Evolutionary conservation across 371 early-diverging fungal species (phyloP).

Genomic region (Phascolomyces articulosus): DNA sequence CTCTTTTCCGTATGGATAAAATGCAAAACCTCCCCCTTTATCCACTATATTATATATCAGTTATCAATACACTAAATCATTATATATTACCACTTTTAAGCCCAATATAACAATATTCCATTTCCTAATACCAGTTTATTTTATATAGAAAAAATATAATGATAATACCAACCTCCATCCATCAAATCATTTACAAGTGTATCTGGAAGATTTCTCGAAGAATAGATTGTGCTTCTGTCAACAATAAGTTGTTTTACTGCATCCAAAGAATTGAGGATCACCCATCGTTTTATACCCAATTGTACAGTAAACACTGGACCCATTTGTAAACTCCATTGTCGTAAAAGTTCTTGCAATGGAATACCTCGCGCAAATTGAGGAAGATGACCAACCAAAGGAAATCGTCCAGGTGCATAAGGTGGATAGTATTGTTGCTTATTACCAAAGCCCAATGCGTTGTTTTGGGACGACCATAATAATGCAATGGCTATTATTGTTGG

Average conservation of each 20-base stretch:
- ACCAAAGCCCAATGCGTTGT: background rate
- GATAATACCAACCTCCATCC: conserved; percentile 44
- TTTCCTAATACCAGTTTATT: too few relatives aligned
- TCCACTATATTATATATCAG: conserved; percentile 24
- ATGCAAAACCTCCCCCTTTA: conserved; percentile 49
- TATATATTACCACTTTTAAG: too few relatives aligned
- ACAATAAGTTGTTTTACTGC: conserved; percentile 44
- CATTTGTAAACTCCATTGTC: conserved; percentile 34
- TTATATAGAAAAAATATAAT: too few relatives aligned
- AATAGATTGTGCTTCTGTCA: conserved; percentile 38
- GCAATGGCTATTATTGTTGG: background rate
- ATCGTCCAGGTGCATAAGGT: conserved; percentile 38
- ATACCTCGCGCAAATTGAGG: conserved; percentile 27
- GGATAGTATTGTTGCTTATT: too few relatives aligned
- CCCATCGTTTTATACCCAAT: conserved; percentile 44
- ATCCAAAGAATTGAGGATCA: conserved; percentile 40
- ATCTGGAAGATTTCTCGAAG: conserved; percentile 45
- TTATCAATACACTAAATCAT: background rate
- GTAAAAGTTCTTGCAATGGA: conserved; percentile 35
- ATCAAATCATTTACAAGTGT: conserved; percentile 37
- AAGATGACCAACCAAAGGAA: conserved; percentile 47
- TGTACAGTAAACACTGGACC: conserved; percentile 49
- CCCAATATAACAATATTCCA: too few relatives aligned
- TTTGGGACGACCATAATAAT: background rate
- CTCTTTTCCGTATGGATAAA: conserved; percentile 42